A percentile compares a stretch with the other conserved stretches of the same genome.
phyloP scores from a whole-genome alignment of 345 rosid species.

The Ceriops zippeliana region DNA sequence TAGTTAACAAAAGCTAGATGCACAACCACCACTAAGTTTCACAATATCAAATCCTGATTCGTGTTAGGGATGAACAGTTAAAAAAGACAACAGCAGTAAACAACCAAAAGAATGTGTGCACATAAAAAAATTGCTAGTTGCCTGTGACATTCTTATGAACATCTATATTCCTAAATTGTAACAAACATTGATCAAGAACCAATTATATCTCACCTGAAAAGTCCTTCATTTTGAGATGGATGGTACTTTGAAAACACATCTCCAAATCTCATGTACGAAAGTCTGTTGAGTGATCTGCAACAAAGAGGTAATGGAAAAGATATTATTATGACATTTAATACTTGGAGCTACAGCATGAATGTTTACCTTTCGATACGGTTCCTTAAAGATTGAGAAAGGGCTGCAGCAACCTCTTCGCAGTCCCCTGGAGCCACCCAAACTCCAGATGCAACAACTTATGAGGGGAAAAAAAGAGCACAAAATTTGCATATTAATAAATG shows the following conservation, averaged over 20 bases:
- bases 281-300: conserved; percentile 63
- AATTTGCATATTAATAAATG: conserved; percentile 8
- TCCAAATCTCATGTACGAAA: conserved; percentile 91
- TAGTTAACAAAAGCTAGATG: too few relatives aligned
- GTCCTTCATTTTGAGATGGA: conserved; percentile 69
- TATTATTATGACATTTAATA: conserved; percentile 9
- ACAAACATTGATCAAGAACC: conserved; percentile 1
- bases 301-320: conserved; percentile 12
- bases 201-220: conserved; percentile 51
- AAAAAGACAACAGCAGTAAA: too few relatives aligned
- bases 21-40: too few relatives aligned
- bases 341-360: conserved; percentile 20
- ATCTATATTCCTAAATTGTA: background rate
- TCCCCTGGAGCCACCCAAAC: conserved; percentile 98
- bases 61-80: too few relatives aligned
- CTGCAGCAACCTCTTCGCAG: conserved; percentile 91
- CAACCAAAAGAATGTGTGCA: too few relatives aligned
- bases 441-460: conserved; percentile 86
- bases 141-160: too few relatives aligned
- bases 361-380: conserved; percentile 83
- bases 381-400: conserved; percentile 87
- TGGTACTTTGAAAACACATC: conserved; percentile 84
- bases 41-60: too few relatives aligned
- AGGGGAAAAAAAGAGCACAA: conserved; percentile 5
- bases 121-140: too few relatives aligned